phyloP scores from a whole-genome alignment of 768 basidiomycete genomes.

The Tephrocybe sp. region DNA sequence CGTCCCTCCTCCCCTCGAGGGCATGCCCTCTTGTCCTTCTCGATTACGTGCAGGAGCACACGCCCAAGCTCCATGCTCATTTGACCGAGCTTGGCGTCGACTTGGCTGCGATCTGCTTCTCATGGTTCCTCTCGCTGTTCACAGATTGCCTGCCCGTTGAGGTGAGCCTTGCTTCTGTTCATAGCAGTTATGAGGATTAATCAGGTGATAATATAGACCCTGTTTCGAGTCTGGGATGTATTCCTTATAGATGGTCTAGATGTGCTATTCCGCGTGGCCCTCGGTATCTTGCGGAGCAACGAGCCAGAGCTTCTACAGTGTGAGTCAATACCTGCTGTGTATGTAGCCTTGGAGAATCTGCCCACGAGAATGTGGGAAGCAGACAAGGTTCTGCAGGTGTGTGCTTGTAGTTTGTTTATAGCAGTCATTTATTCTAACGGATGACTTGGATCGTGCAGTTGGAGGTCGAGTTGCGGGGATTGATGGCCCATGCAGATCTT shows the following conservation, averaged over 20 bases:
- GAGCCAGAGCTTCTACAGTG: constrained; percentile 83
- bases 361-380: constrained; percentile 95
- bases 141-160: constrained; percentile 96
- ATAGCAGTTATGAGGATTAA: not conserved
- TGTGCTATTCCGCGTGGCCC: constrained; percentile 86
- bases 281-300: constrained; percentile 82
- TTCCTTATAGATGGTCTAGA: constrained; percentile 93
- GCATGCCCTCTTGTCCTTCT: constrained; percentile 91
- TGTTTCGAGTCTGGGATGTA: constrained; percentile 96
- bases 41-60: constrained; percentile 79
- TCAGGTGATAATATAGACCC: constrained; percentile 54
- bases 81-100: constrained; percentile 83
- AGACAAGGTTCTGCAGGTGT: constrained; percentile 85
- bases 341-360: constrained; percentile 84
- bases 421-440: not conserved
- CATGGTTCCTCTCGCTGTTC: constrained; percentile 96
- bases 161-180: constrained; percentile 41
- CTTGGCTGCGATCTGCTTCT: constrained; percentile 93
- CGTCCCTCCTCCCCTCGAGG: constrained; percentile 86
- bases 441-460: constrained; percentile 32
- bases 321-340: constrained; percentile 85
- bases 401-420: constrained; percentile 21
- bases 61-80: constrained; percentile 76
- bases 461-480: constrained; percentile 56
- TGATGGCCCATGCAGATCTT: constrained; percentile 55